Conservation (phyloP, 2,329 filamentous ascomycete species). For the Coniochaeta pulveracea region DNA sequence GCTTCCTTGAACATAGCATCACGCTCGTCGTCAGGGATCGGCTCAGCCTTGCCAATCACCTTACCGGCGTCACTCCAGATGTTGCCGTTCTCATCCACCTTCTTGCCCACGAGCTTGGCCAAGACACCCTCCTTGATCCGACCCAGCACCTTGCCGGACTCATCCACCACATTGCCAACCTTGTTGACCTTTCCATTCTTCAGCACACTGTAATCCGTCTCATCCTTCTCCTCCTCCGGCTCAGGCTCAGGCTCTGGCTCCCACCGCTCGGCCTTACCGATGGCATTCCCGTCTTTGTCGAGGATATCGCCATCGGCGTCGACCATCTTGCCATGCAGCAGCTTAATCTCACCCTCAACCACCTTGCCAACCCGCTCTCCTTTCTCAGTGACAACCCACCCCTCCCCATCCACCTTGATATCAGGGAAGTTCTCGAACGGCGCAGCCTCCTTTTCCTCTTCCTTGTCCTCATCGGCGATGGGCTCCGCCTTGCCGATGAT, state of each 20-base stretch:
- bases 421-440: slow-evolving; percentile 50
- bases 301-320: slow-evolving; percentile 60
- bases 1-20: slow-evolving; percentile 31
- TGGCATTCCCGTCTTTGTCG: slow-evolving; percentile 52
- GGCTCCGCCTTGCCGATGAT: slow-evolving; percentile 57
- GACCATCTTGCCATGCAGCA: slow-evolving; percentile 52
- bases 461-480: slow-evolving; percentile 44
- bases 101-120: slow-evolving; percentile 52
- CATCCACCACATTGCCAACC: slow-evolving; percentile 42
- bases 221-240: slow-evolving; percentile 40
- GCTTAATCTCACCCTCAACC: slow-evolving; percentile 51
- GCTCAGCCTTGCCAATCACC: slow-evolving; percentile 55
- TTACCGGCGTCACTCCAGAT: slow-evolving; percentile 63
- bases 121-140: slow-evolving; percentile 52
- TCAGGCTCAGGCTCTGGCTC: slow-evolving; percentile 29
- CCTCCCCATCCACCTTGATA: slow-evolving; percentile 39
- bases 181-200: slow-evolving; percentile 48
- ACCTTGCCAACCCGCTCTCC: slow-evolving; percentile 45
- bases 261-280: slow-evolving; percentile 35
- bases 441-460: slow-evolving; percentile 31
- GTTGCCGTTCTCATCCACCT: slow-evolving; percentile 53
- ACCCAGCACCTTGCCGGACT: slow-evolving; percentile 43
- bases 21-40: slow-evolving; percentile 44
- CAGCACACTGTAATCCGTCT: slow-evolving; percentile 23
- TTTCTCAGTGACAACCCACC: slow-evolving; percentile 33